phyloP scores from a whole-genome alignment of 176 grass and related monocot species.

The Oryza rufipogon region DNA sequence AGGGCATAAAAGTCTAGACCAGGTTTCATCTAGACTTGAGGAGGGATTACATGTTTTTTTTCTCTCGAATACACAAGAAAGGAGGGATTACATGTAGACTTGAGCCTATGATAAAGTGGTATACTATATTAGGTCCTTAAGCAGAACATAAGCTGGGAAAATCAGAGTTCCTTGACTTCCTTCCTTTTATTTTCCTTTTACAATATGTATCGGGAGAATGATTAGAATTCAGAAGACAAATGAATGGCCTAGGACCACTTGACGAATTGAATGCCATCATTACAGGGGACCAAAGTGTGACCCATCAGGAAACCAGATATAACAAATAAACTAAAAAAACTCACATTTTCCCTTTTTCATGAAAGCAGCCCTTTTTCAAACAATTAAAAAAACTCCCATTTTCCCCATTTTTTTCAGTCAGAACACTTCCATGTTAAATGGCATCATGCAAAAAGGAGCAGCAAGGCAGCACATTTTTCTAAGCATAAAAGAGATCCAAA shows the following conservation, averaged over 20 bases:
- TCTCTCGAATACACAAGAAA: too few species aligned
- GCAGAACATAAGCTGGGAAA: background rate
- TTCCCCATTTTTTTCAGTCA: constrained; percentile 10
- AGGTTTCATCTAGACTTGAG: background rate
- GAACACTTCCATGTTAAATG: background rate
- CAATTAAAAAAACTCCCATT: background rate
- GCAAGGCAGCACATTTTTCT: constrained; percentile 11
- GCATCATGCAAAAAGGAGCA: constrained; percentile 24
- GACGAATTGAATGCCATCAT: constrained; percentile 1
- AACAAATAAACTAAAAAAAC: constrained; percentile 11
- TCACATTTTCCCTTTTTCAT: background rate
- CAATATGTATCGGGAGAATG: background rate
- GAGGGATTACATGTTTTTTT: too few species aligned
- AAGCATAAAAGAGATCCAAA: constrained; percentile 19
- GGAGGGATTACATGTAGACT: background rate
- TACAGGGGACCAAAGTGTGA: background rate
- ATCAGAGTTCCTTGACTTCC: background rate
- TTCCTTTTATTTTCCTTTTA: background rate
- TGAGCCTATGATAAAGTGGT: background rate
- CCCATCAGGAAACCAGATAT: constrained; percentile 16
- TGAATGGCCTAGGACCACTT: constrained; percentile 6
- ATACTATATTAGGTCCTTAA: background rate
- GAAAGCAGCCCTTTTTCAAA: background rate
- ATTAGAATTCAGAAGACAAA: constrained; percentile 28
- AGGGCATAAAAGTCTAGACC: background rate